Evolutionary conservation across 169 alveolate species (phyloP).

Genomic region (Cystoisospora suis): DNA sequence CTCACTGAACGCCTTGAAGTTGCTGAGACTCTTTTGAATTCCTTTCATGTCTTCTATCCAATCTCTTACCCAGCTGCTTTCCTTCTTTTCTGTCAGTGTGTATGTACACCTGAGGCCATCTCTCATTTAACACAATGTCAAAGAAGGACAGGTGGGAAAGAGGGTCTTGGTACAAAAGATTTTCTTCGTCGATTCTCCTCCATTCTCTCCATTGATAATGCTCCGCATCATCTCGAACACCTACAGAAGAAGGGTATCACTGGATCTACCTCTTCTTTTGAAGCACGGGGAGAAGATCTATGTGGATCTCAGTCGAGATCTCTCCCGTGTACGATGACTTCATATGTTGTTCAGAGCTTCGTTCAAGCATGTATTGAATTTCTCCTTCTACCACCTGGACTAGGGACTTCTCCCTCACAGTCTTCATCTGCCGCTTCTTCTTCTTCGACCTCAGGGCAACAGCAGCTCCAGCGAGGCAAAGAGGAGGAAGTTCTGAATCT

Average conservation of each 20-base stretch:
- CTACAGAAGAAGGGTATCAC: no score
- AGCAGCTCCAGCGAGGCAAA: background rate
- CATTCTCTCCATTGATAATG: background rate
- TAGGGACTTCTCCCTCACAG: background rate
- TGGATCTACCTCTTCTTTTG: no score
- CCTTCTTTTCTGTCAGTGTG: background rate
- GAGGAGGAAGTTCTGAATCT: no score
- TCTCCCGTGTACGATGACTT: no score
- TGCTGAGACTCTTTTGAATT: background rate
- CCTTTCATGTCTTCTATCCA: background rate
- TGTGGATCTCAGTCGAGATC: no score
- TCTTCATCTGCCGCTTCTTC: background rate
- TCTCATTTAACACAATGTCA: background rate
- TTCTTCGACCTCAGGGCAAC: background rate
- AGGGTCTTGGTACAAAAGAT: background rate
- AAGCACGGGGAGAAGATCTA: no score
- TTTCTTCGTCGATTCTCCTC: no score
- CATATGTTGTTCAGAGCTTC: background rate
- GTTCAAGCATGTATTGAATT: constrained; percentile 5
- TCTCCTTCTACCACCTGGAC: constrained; percentile 17
- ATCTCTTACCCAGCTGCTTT: background rate
- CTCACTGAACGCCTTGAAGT: background rate
- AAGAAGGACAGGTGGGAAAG: background rate
- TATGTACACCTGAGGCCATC: background rate
- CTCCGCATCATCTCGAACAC: background rate